Base-by-base conservation (phyloP, 2,329 filamentous ascomycete species). In the Anisogramma anomala region DNA sequence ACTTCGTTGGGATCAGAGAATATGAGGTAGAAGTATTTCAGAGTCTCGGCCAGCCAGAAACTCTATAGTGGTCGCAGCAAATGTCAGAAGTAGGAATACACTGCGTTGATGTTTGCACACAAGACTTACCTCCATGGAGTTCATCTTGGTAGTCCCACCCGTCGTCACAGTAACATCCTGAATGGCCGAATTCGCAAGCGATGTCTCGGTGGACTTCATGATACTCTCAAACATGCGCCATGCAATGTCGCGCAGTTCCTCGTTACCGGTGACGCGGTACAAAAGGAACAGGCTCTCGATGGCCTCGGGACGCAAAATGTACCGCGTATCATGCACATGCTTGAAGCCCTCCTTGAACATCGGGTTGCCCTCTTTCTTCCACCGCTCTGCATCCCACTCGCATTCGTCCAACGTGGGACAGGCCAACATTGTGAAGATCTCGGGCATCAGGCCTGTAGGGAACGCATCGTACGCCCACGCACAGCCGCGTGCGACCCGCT, bases 221-320 rank as follows among this genome's bases (percentile, higher is more conserved):
- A 86, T 85, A 0, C 72, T 66, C 52, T 81, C 68, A 58, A 86
- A 87, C 70, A 87, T 86, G 50, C 80, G 68, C 82, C 82, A 87
- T 13, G 82, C 82, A 77, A 79, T 82, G 45, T 84, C 69, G 7
- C 81, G 67, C 55, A 86, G 85, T 35, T 72, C 74, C 10, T 72
- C 68, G 49, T 87, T 78, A 4, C 77, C 79, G 0, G 82, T 86
- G 53, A 87, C 82, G 36, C 82, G 74, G 71, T 81, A 87, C 75
- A 87, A 82, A 56, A 86, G 80, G 55, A 86, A 80, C 36, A 87
- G 62, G 33, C 72, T 80, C 57, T 87, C 82, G 20, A 85, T 71
- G 0, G 82, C 84, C 58, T 87, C 82, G 0, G 83, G 82, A 15
- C 82, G 68, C 54, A 86, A 32, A 20, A 53, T 41, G 48, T 78